Evolutionary conservation across 1,284 basidiomycete genomes (phyloP).

Genomic region (Ceratobasidium sp.): DNA sequence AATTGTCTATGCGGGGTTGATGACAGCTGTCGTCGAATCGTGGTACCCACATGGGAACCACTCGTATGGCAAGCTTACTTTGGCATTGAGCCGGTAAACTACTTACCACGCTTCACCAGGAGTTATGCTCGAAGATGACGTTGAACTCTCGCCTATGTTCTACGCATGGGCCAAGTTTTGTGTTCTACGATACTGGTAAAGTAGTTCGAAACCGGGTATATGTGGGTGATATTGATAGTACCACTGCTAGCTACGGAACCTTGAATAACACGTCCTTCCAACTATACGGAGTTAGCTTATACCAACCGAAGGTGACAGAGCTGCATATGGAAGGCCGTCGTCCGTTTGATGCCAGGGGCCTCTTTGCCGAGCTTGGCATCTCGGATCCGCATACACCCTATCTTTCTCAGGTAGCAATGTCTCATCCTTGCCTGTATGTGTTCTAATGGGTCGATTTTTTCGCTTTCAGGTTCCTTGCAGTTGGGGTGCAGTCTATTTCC

Average conservation of each 20-base stretch:
- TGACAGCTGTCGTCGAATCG: slow-evolving; percentile 81
- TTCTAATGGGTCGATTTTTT: slow-evolving; percentile 47
- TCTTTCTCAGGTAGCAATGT: slow-evolving; percentile 42
- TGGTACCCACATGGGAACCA: slow-evolving; percentile 80
- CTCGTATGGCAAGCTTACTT: slow-evolving; percentile 60
- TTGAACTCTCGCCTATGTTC: slow-evolving; percentile 80
- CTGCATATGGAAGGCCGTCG: slow-evolving; percentile 70
- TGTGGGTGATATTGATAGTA: neutral
- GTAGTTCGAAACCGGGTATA: slow-evolving; percentile 38
- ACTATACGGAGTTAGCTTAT: slow-evolving; percentile 80
- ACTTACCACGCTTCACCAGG: neutral
- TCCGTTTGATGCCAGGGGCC: slow-evolving; percentile 65
- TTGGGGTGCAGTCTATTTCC: slow-evolving; percentile 90
- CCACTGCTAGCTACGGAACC: slow-evolving; percentile 61
- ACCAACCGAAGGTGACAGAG: slow-evolving; percentile 81
- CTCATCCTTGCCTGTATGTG: neutral
- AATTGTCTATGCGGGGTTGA: slow-evolving; percentile 73
- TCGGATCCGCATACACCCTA: slow-evolving; percentile 66
- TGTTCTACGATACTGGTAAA: slow-evolving; percentile 72
- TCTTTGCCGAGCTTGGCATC: slow-evolving; percentile 58
- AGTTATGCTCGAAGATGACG: slow-evolving; percentile 79
- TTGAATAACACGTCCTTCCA: slow-evolving; percentile 51
- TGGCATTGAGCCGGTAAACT: neutral
- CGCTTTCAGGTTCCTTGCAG: slow-evolving; percentile 83
- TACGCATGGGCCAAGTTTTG: slow-evolving; percentile 83